Evolutionary conservation across 768 basidiomycete species (phyloP), one percentile per base, ranked within the genome.

Genomic region (Lentinus tigrinus): DNA sequence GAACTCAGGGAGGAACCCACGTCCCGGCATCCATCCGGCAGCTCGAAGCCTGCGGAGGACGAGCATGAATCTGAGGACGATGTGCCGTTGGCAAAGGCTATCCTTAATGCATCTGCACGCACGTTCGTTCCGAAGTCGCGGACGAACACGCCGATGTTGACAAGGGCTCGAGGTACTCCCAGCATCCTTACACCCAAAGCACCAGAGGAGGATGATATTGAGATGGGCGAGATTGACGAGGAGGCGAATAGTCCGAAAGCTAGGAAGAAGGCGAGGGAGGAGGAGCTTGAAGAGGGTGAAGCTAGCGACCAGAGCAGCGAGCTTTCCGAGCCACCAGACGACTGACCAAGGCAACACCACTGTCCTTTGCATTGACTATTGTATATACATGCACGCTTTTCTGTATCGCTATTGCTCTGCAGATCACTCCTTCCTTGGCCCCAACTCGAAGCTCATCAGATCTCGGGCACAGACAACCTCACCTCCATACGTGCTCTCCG

Each of bases 141-240:
- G 26, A 69, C 71, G 27, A 66, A 70, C 23, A 70, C 67, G 14
- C 74, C 74, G 14, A 47, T 31, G 24, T 42, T 54, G n/a, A 55
- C 51, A 23, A 42, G 51, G 14, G 37, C 47, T 7, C 56, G 49
- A 36, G 54, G 39, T 21, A 47, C 52, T 27, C 47, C 59, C 24
- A 38, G 47, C 16, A 56, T 60, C 11, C 59, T 54, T 39, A 48
- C 69, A 26, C 54, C 61, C 3, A 73, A 72, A 56, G 82, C 74
- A 21, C 79, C 87, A 59, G 91, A 92, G 58, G 84, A 78, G 27
- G 81, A 89, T 62, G 91, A 93, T 61, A 92, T 93, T 61, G 91
- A 93, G 72, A 93, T 93, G 91, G 91, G 91, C n/a, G 91, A 93
- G 68, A 82, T 93, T 3, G 86, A 89, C 59, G 91, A 93, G 67